Evolutionary conservation across 129 eudicot species (phyloP).

Genomic region (Artemisia tridentata): DNA sequence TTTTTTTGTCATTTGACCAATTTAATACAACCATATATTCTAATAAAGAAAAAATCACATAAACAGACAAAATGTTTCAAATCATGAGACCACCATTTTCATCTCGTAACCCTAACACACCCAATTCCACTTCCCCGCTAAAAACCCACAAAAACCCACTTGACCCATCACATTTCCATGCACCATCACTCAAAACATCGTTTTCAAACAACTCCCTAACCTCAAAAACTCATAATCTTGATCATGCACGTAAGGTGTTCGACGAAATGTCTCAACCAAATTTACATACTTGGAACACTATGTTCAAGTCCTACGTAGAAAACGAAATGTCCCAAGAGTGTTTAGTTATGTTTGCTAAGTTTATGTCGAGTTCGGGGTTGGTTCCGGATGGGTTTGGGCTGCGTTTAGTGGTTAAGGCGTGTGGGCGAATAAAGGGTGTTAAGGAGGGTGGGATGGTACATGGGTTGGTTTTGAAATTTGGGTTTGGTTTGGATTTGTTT

Average conservation of each 20-base stretch:
- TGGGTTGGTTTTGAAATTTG: slow-evolving; percentile 35
- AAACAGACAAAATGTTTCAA: slow-evolving; percentile 28
- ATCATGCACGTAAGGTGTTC: slow-evolving; percentile 33
- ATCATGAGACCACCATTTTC: background rate
- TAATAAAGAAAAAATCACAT: too few species aligned
- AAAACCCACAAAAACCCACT: slow-evolving; percentile 28
- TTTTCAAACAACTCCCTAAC: slow-evolving; percentile 27
- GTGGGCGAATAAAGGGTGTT: slow-evolving; percentile 37
- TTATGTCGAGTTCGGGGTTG: slow-evolving; percentile 23
- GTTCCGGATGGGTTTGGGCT: slow-evolving; percentile 37
- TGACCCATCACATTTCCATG: slow-evolving; percentile 41
- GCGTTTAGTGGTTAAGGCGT: slow-evolving; percentile 40
- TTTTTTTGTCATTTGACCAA: too few species aligned
- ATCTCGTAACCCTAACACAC: slow-evolving; percentile 14
- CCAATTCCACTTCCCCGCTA: slow-evolving; percentile 15
- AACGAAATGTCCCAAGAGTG: slow-evolving; percentile 41
- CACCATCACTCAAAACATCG: slow-evolving; percentile 34
- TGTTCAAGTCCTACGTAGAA: slow-evolving; percentile 38
- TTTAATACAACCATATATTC: too few species aligned
- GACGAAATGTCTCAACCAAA: slow-evolving; percentile 32
- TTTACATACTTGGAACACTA: slow-evolving; percentile 43
- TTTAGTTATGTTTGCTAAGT: slow-evolving; percentile 27
- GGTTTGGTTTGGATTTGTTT: slow-evolving; percentile 37
- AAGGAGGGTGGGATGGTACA: slow-evolving; percentile 55
- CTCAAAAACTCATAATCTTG: slow-evolving; percentile 28